Conservation (phyloP, 441 rosid species). For the Arabidopsis hybrid region DNA sequence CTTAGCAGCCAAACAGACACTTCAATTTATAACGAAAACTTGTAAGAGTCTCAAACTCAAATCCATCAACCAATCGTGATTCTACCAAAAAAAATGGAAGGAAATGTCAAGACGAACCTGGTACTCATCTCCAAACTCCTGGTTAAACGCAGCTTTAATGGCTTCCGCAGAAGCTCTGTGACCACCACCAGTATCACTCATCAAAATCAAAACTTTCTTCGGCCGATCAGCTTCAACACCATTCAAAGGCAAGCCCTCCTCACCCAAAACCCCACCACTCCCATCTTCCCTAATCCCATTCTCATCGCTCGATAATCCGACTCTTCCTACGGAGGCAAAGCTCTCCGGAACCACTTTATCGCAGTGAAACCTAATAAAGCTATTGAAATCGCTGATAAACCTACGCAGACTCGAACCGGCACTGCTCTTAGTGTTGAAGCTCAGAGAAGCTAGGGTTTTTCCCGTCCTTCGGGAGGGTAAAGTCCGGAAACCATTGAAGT, state of each 20-base stretch:
- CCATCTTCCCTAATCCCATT: conserved; percentile 59
- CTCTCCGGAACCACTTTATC: conserved; percentile 82
- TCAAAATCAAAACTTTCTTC: conserved; percentile 87
- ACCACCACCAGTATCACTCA: conserved; percentile 99
- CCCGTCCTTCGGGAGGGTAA: conserved; percentile 45
- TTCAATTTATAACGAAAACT: neutral
- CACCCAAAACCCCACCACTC: conserved; percentile 53
- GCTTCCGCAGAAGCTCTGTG: conserved; percentile 99
- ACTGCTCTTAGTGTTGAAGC: conserved; percentile 53
- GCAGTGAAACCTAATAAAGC: conserved; percentile 67
- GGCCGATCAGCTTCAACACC: conserved; percentile 57
- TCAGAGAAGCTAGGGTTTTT: conserved; percentile 59
- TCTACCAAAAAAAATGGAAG: neutral
- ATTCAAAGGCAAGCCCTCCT: conserved; percentile 65
- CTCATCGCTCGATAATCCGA: conserved; percentile 53
- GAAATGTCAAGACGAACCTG: conserved; percentile 57
- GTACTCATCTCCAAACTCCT: conserved; percentile 84
- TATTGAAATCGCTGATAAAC: conserved; percentile 69
- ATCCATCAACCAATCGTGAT: neutral
- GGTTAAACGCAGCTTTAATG: conserved; percentile 78
- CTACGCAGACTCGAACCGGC: conserved; percentile 48
- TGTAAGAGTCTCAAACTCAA: neutral
- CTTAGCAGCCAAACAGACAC: conserved; percentile 1
- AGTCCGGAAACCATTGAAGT: conserved; percentile 47
- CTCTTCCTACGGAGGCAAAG: conserved; percentile 68